Conservation (phyloP, 2,329 filamentous ascomycete species). For the Nemania sp. region DNA sequence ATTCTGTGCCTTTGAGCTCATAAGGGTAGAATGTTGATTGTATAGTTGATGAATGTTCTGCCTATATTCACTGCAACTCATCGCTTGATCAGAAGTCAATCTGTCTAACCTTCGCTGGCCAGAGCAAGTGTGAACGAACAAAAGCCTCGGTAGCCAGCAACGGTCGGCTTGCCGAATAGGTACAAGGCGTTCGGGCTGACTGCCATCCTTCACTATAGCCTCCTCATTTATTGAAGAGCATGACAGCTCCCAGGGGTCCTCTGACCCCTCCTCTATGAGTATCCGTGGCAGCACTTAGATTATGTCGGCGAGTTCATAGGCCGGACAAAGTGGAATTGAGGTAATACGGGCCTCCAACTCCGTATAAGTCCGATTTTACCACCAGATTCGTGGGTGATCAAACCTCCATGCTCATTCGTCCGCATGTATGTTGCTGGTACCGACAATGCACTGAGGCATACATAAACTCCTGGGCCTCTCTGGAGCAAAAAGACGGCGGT, state of each 20-base stretch:
- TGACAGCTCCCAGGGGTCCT: conserved; percentile 6
- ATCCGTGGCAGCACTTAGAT: conserved; percentile 4
- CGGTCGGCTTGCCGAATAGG: conserved; percentile 22
- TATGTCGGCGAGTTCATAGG: conserved; percentile 20
- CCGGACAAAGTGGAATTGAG: conserved; percentile 20
- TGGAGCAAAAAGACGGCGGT: conserved; percentile 2
- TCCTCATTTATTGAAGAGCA: conserved; percentile 16
- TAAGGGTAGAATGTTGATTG: too few species aligned
- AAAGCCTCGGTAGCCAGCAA: neutral
- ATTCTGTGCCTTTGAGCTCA: too few species aligned
- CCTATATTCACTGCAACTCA: too few species aligned
- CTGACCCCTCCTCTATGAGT: conserved; percentile 11
- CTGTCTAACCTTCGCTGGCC: neutral
- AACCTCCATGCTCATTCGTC: conserved; percentile 11
- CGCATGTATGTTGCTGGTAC: conserved; percentile 5
- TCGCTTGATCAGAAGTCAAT: too few species aligned
- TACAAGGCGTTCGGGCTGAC: conserved; percentile 15
- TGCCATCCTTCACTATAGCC: conserved; percentile 19
- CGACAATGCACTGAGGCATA: neutral
- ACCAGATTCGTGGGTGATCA: conserved; percentile 6
- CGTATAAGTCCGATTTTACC: conserved; percentile 17
- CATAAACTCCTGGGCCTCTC: conserved; percentile 2
- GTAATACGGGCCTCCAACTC: conserved; percentile 26
- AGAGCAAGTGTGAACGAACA: neutral
- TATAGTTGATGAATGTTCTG: too few species aligned